phyloP scores from a whole-genome alignment of 176 grass and related monocot genomes.

The Hordeum marinum region DNA sequence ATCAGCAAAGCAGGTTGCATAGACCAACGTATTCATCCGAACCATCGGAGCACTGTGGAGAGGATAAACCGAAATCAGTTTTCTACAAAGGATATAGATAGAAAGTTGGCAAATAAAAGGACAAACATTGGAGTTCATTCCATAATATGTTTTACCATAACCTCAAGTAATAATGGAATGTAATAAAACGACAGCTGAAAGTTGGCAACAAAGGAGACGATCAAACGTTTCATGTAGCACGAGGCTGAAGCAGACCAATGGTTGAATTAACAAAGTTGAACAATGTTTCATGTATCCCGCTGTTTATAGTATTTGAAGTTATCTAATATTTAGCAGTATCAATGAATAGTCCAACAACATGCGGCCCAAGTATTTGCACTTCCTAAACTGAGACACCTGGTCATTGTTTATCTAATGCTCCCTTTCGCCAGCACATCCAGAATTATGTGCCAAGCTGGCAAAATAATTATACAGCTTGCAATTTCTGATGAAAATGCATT shows the following conservation, averaged over 20 bases:
- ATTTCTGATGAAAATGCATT: slow-evolving; percentile 7
- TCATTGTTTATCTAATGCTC: neutral
- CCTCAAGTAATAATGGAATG: neutral
- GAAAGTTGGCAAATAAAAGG: neutral
- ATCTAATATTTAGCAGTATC: neutral
- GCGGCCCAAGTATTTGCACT: neutral
- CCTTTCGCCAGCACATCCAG: neutral
- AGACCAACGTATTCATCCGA: slow-evolving; percentile 77
- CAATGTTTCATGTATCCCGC: too few relatives aligned
- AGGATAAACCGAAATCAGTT: slow-evolving; percentile 6
- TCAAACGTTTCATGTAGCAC: neutral
- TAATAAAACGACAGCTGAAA: neutral
- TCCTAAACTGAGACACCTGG: slow-evolving; percentile 11
- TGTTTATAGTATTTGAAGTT: neutral
- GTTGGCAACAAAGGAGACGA: neutral
- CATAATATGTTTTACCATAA: slow-evolving; percentile 6
- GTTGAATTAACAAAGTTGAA: neutral
- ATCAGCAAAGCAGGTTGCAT: slow-evolving; percentile 87
- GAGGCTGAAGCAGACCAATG: neutral
- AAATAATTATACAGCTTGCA: neutral
- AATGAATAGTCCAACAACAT: slow-evolving; percentile 1
- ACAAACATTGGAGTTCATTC: neutral
- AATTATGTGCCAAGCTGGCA: neutral
- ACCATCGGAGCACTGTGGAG: slow-evolving; percentile 76
- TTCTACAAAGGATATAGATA: neutral